A percentile compares a stretch with the other conserved stretches of the same genome.
Conservation (phyloP, 805 yeast species). For the Wickerhamomyces tratensis region DNA sequence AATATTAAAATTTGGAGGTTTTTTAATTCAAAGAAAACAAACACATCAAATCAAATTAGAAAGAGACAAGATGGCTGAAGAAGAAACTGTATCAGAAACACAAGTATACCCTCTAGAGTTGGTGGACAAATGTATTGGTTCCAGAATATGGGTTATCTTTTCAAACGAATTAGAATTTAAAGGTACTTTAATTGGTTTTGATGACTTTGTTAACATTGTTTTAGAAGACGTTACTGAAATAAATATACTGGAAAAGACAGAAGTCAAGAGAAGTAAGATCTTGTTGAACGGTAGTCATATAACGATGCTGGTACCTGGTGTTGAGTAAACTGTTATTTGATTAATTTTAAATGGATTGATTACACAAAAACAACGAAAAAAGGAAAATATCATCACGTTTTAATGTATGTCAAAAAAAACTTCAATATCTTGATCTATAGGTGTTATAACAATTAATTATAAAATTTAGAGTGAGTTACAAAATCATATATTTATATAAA, state of each 20-base stretch:
- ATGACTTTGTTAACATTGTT: slow-evolving; percentile 90
- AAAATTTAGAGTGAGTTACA: too few species aligned
- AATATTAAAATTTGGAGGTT: too few species aligned
- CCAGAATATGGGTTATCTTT: slow-evolving; percentile 63
- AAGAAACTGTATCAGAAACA: background rate
- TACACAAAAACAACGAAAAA: too few species aligned
- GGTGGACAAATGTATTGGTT: slow-evolving; percentile 81
- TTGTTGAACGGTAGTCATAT: slow-evolving; percentile 64
- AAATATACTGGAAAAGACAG: slow-evolving; percentile 31
- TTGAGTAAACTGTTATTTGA: slow-evolving; percentile 14
- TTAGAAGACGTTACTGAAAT: slow-evolving; percentile 68
- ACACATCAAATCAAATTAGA: too few species aligned
- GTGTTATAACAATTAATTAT: too few species aligned
- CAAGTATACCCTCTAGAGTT: slow-evolving; percentile 63
- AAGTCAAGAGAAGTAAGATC: slow-evolving; percentile 45
- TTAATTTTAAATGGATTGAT: too few species aligned
- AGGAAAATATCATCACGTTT: too few species aligned
- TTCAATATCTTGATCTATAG: too few species aligned
- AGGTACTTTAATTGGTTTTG: slow-evolving; percentile 90
- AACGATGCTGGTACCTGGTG: slow-evolving; percentile 58
- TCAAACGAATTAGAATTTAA: slow-evolving; percentile 61
- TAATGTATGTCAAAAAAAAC: too few species aligned
- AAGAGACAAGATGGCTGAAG: background rate
- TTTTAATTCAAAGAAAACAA: too few species aligned
- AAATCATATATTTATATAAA: too few species aligned